phyloP scores from a whole-genome alignment of 805 yeast species.

The Saccharomycopsis fibuligera region DNA sequence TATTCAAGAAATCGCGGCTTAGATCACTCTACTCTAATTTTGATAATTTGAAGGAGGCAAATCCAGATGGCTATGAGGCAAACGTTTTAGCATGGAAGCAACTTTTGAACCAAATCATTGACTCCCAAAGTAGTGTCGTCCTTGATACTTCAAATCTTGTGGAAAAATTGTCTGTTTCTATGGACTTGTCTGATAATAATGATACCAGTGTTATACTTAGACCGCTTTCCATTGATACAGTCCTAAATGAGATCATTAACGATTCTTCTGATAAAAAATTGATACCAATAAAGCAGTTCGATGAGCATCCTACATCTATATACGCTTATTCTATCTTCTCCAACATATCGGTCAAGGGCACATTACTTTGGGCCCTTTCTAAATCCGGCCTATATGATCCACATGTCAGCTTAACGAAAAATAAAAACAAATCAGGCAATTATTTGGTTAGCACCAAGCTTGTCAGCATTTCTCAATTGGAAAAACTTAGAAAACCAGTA shows the following conservation, averaged over 20 bases:
- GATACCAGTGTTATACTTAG: slow-evolving; percentile 7
- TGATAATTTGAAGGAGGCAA: slow-evolving; percentile 11
- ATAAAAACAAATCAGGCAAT: slow-evolving; percentile 12
- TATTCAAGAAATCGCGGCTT: slow-evolving; percentile 20
- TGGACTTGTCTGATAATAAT: neutral
- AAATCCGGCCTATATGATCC: slow-evolving; percentile 13
- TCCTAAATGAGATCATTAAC: slow-evolving; percentile 16
- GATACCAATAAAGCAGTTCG: slow-evolving; percentile 9
- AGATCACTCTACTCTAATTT: slow-evolving; percentile 19
- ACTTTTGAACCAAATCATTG: slow-evolving; percentile 11
- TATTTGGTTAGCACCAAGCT: slow-evolving; percentile 11
- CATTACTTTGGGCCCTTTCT: slow-evolving; percentile 15
- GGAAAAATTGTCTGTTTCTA: slow-evolving; percentile 11
- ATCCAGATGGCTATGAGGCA: slow-evolving; percentile 23
- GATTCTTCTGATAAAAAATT: slow-evolving; percentile 1
- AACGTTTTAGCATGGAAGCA: slow-evolving; percentile 20
- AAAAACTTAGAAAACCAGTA: neutral
- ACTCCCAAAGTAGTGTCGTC: slow-evolving; percentile 1
- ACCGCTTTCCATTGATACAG: slow-evolving; percentile 21
- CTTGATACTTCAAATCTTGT: slow-evolving; percentile 13
- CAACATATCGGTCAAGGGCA: slow-evolving; percentile 13
- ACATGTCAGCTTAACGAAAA: slow-evolving; percentile 3
- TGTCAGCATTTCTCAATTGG: slow-evolving; percentile 12
- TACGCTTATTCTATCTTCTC: slow-evolving; percentile 7
- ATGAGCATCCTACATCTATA: neutral